phyloP scores from a whole-genome alignment of 1,284 basidiomycete species.

The Fomes fomentarius region DNA sequence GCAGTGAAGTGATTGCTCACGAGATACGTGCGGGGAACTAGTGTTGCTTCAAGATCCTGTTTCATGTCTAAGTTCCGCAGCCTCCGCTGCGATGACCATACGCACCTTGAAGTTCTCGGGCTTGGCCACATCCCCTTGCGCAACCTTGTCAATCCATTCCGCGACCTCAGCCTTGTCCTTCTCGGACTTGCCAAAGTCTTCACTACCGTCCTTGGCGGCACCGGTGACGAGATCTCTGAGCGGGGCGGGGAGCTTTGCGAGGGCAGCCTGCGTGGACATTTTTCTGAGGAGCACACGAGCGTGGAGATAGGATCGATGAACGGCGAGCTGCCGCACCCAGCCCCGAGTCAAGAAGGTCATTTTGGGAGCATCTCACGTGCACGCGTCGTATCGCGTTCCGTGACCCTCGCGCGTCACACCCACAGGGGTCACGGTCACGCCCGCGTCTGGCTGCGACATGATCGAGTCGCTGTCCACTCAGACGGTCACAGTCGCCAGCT shows the following conservation, averaged over 20 bases:
- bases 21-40: slow-evolving; percentile 81
- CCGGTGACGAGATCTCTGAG: slow-evolving; percentile 62
- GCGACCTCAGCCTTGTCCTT: slow-evolving; percentile 65
- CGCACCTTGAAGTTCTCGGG: slow-evolving; percentile 54
- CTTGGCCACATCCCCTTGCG: slow-evolving; percentile 51
- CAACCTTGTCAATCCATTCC: slow-evolving; percentile 71
- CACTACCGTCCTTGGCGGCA: slow-evolving; percentile 44
- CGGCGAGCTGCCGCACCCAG: slow-evolving; percentile 11
- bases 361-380: slow-evolving; percentile 27
- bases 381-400: slow-evolving; percentile 23
- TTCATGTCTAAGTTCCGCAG: slow-evolving; percentile 11
- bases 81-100: not conserved
- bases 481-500: slow-evolving; percentile 11
- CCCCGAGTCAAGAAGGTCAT: slow-evolving; percentile 30
- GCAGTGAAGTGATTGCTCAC: slow-evolving; percentile 83
- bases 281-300: slow-evolving; percentile 29
- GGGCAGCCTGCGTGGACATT: slow-evolving; percentile 62
- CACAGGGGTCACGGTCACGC: slow-evolving; percentile 8
- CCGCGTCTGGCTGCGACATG: slow-evolving; percentile 4
- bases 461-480: not conserved
- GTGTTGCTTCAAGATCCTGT: slow-evolving; percentile 74
- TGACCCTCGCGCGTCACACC: slow-evolving; percentile 7
- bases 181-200: slow-evolving; percentile 58
- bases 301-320: slow-evolving; percentile 23
- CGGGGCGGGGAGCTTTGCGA: slow-evolving; percentile 54